Evolutionary conservation across 768 basidiomycete species (phyloP), one percentile per base, ranked within the genome.

Genomic region (Suillus paluster): DNA sequence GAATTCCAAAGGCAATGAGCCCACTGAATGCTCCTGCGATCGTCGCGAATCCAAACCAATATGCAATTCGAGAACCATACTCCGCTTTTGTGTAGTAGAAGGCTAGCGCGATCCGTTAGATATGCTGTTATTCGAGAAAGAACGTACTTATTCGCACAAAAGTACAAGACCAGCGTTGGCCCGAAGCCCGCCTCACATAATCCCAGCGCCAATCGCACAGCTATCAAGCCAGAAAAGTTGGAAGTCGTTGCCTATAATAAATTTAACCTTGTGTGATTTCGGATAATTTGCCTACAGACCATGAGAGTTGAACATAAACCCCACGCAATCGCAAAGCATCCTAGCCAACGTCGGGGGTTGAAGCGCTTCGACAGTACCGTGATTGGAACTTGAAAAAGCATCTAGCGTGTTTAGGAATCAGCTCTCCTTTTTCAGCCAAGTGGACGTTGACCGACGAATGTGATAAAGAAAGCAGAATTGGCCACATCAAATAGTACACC

Each of bases 21-120:
- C 57, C 59, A 44, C 30, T 36, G 38, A 55, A 61, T 53, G 36
- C 46, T 48, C 89, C 89, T 8, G 89, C 87, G 4, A 90, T 85
- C 3, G 89, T 88, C 17, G 89, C 88, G 67, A 90, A 91, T 9
- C 86, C 87, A 63, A 90, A 91, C 86, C 88, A 90, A 68, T 87
- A 83, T 0, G 87, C 88, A 79, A 86, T 81, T 81, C 57, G 54
- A 38, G 34, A 17, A 89, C 89, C 71, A 90, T 79, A 55, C 70
- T 91, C 89, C 17, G 78, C 69, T 68, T 83, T 88, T 1, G 88
- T 90, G 70, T 90, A 91, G 71, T 86, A 91, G 57, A 87, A 80
- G 0, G 88, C 88, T 90, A 66, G 42, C n/a, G 42, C 63, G 15
- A 38, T 12, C 50, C 23, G 34, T 33, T 21, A 55, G 34, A 36